Conservation (phyloP, 2,329 filamentous ascomycete genomes). For the Arachnomyces sp. region DNA sequence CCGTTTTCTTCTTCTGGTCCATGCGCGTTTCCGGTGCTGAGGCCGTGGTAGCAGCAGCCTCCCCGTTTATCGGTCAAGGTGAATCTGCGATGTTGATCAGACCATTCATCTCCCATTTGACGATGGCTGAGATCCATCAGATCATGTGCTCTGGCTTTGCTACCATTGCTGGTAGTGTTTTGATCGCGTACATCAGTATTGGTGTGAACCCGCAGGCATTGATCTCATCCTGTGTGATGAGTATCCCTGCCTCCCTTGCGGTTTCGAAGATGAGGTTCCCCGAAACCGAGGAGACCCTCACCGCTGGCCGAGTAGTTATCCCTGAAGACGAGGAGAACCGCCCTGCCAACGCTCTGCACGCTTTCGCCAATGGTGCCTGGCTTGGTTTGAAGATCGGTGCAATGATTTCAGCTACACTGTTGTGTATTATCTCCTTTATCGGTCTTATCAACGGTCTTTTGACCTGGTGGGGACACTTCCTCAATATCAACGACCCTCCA, state of each 20-base stretch:
- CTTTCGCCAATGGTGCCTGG: constrained; percentile 78
- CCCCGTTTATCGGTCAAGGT: constrained; percentile 88
- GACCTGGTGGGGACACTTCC: constrained; percentile 74
- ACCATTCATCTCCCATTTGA: constrained; percentile 78
- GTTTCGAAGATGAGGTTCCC: constrained; percentile 85
- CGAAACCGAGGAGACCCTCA: constrained; percentile 78
- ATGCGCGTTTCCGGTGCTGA: constrained; percentile 83
- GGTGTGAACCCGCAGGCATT: constrained; percentile 78
- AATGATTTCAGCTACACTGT: constrained; percentile 70
- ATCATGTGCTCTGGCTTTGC: constrained; percentile 89
- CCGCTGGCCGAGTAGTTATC: constrained; percentile 69
- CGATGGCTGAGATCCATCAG: constrained; percentile 80
- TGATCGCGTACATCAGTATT: constrained; percentile 77
- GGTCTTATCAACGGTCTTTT: constrained; percentile 67
- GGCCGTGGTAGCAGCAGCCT: constrained; percentile 86
- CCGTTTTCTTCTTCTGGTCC: constrained; percentile 83
- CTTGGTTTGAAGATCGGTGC: constrained; percentile 78
- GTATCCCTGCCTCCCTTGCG: constrained; percentile 81
- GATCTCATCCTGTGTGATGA: constrained; percentile 91
- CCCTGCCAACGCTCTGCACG: constrained; percentile 73
- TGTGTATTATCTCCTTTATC: constrained; percentile 74
- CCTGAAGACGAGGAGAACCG: constrained; percentile 65
- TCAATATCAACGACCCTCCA: constrained; percentile 61
- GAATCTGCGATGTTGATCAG: constrained; percentile 89
- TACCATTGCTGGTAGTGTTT: constrained; percentile 79